Evolutionary conservation across 2,329 filamentous ascomycete species (phyloP).

Genomic region (Thelonectria discophora): DNA sequence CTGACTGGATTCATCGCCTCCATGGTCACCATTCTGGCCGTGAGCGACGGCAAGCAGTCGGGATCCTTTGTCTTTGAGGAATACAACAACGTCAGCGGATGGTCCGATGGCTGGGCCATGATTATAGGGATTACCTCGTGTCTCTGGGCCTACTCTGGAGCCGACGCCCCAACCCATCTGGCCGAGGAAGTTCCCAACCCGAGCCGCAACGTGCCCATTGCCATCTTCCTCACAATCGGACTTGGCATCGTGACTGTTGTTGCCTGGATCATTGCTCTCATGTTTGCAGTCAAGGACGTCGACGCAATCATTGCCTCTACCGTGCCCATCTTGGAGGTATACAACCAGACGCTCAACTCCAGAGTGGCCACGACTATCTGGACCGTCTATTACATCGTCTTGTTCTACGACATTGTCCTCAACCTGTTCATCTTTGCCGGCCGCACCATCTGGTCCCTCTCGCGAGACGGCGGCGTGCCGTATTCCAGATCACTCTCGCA

Average conservation of each 20-base stretch:
- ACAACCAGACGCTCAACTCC: constrained; percentile 37
- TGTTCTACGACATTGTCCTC: constrained; percentile 42
- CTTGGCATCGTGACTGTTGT: constrained; percentile 36
- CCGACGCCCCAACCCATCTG: constrained; percentile 36
- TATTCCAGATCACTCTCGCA: constrained; percentile 35
- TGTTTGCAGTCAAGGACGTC: constrained; percentile 39
- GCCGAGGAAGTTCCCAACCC: constrained; percentile 40
- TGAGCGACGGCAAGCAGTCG: constrained; percentile 34
- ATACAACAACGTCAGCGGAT: constrained; percentile 38
- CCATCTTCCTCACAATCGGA: constrained; percentile 37
- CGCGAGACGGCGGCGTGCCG: constrained; percentile 37
- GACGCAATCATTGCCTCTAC: constrained; percentile 36
- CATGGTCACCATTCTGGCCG: constrained; percentile 32
- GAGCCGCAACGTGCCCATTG: constrained; percentile 38
- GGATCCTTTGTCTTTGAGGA: constrained; percentile 31
- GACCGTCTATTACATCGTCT: constrained; percentile 38
- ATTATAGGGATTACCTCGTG: constrained; percentile 37
- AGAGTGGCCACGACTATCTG: constrained; percentile 39
- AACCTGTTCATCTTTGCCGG: constrained; percentile 41
- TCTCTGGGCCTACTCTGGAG: constrained; percentile 38
- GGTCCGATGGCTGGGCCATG: constrained; percentile 39
- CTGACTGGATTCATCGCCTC: constrained; percentile 38
- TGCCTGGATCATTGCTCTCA: constrained; percentile 38
- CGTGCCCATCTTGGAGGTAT: constrained; percentile 39
- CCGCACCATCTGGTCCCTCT: constrained; percentile 40